Evolutionary conservation across 257 asterid genomes (phyloP).

Genomic region (Hygrophila difformis): DNA sequence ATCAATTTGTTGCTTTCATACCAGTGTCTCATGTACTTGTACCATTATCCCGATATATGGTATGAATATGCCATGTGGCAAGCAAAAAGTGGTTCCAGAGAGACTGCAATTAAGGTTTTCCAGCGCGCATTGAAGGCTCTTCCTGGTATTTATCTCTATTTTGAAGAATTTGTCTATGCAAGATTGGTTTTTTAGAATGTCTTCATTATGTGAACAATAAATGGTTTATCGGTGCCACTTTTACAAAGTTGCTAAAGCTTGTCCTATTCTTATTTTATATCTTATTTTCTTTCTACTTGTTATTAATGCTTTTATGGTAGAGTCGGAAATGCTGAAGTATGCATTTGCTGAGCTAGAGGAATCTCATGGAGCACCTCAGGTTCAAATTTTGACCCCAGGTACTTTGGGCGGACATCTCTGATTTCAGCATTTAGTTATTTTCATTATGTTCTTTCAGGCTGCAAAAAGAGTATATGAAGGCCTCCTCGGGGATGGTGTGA

Average conservation of each 20-base stretch:
- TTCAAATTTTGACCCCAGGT: constrained; percentile 12
- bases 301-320: constrained; percentile 37
- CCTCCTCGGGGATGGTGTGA: constrained; percentile 76
- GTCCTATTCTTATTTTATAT: constrained; percentile 6
- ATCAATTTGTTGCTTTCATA: constrained; percentile 27
- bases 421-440: constrained; percentile 9
- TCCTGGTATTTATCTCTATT: constrained; percentile 56
- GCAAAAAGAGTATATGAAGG: constrained; percentile 83
- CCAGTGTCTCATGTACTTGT: constrained; percentile 94
- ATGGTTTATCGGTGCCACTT: no score
- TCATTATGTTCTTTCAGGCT: constrained; percentile 35
- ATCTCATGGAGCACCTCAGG: constrained; percentile 87
- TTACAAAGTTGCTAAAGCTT: constrained; percentile 5
- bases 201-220: no score
- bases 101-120: constrained; percentile 79
- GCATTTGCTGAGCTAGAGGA: constrained; percentile 98
- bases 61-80: constrained; percentile 96
- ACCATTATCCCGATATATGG: constrained; percentile 98
- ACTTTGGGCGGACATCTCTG: not conserved
- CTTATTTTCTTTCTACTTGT: no score
- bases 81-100: constrained; percentile 75
- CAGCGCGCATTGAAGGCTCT: constrained; percentile 92
- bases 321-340: constrained; percentile 85
- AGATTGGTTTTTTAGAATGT: no score
- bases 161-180: constrained; percentile 15